Evolutionary conservation across 495 filamentous ascomycete species (phyloP).

Genomic region (Talaromyces thailandensis): DNA sequence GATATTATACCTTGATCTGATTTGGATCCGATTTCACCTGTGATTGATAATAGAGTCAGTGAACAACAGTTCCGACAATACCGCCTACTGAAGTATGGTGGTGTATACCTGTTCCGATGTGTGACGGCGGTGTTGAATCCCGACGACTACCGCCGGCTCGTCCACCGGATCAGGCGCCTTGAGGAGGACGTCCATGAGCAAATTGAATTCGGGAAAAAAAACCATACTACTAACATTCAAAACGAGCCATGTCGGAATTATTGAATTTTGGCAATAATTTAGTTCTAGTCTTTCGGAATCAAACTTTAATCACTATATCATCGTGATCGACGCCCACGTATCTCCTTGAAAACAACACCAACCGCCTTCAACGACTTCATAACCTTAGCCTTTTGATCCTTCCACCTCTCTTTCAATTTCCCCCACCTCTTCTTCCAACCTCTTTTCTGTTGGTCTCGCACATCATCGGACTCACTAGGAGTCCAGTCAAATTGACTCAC

Average conservation of each 20-base stretch:
- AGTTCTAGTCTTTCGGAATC: neutral
- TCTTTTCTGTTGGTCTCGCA: neutral
- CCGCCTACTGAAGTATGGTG: neutral
- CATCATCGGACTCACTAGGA: neutral
- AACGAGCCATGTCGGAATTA: neutral
- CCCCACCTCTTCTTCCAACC: neutral
- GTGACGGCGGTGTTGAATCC: slow-evolving; percentile 30
- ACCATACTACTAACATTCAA: no score
- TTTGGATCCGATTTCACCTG: slow-evolving; percentile 23
- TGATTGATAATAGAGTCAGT: slow-evolving; percentile 2
- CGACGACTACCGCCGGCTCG: slow-evolving; percentile 26
- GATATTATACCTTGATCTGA: slow-evolving; percentile 73
- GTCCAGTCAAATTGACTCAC: neutral
- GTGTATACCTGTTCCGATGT: slow-evolving; percentile 27
- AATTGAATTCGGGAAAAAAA: neutral
- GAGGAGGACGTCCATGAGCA: slow-evolving; percentile 16
- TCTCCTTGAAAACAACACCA: neutral
- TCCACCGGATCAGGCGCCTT: slow-evolving; percentile 25
- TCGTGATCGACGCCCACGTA: neutral
- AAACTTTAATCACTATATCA: neutral
- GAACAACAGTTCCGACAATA: neutral
- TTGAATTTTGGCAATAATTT: neutral
- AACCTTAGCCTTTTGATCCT: neutral
- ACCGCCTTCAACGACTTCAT: neutral
- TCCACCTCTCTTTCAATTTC: neutral